Conservation (phyloP, 2,329 filamentous ascomycete species). For the Orbilia brochopaga region DNA sequence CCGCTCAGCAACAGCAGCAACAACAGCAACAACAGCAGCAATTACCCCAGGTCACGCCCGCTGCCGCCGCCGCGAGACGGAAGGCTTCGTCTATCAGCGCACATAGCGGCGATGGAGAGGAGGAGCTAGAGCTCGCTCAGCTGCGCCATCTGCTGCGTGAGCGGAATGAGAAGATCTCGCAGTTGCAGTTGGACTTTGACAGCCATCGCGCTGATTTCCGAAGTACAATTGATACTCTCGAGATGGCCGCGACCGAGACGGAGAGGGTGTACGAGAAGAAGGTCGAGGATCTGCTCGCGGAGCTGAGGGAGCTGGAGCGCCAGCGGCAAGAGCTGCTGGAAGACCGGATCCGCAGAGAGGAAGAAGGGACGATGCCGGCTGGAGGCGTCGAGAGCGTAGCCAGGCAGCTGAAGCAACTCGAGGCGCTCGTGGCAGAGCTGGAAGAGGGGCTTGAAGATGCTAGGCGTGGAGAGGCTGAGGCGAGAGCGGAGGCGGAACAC, state of each 20-base stretch:
- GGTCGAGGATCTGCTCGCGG: constrained; percentile 82
- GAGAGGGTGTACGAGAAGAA: constrained; percentile 94
- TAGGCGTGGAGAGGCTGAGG: constrained; percentile 89
- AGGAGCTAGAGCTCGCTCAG: constrained; percentile 62
- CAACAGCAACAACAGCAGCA: constrained; percentile 58
- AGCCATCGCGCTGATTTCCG: constrained; percentile 92
- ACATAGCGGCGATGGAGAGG: constrained; percentile 71
- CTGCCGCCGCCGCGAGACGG: constrained; percentile 13
- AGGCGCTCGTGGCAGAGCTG: constrained; percentile 93
- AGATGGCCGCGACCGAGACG: constrained; percentile 93
- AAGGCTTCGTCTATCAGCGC: constrained; percentile 34
- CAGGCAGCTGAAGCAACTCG: constrained; percentile 87
- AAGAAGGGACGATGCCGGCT: constrained; percentile 23
- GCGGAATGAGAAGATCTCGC: constrained; percentile 94
- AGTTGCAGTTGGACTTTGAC: constrained; percentile 93
- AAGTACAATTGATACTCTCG: constrained; percentile 93
- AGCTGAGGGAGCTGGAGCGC: constrained; percentile 81
- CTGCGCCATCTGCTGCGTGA: constrained; percentile 83
- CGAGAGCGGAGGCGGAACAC: constrained; percentile 93
- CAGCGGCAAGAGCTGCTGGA: constrained; percentile 70
- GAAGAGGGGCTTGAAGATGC: constrained; percentile 97
- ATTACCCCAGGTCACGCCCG: constrained; percentile 53
- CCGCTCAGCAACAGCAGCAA: constrained; percentile 60
- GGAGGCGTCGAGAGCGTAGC: constrained; percentile 79
- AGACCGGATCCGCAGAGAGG: constrained; percentile 32